These are phyloP conservation scores for Pseudocercospora macadamiae DNA, from an alignment of 2,329 filamentous ascomycete genomes.

Conservation along the genomic window DNA sequence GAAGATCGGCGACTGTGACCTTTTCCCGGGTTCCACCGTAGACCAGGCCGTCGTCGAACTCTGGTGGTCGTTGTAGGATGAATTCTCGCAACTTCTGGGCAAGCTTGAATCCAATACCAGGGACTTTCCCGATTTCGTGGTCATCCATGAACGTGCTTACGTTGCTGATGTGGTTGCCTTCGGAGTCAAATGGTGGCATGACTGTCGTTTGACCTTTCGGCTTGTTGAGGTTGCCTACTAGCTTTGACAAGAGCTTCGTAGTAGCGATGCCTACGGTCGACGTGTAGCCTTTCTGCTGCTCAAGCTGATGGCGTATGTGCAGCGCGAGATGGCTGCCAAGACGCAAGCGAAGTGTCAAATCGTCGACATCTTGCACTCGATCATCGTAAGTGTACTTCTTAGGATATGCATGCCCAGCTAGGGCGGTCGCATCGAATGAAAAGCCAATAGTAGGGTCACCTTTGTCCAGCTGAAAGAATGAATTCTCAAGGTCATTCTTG, in stretches of 20 bases:
- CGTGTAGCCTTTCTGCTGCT: slow-evolving; percentile 79
- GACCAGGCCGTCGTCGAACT: slow-evolving; percentile 49
- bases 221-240: slow-evolving; percentile 83
- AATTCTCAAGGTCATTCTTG: slow-evolving; percentile 61
- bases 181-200: slow-evolving; percentile 57
- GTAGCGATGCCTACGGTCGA: slow-evolving; percentile 86
- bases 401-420: slow-evolving; percentile 68
- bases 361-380: slow-evolving; percentile 11
- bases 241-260: slow-evolving; percentile 82
- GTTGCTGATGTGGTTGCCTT: slow-evolving; percentile 46
- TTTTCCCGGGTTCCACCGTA: slow-evolving; percentile 57
- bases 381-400: slow-evolving; percentile 19
- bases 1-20: slow-evolving; percentile 68
- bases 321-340: slow-evolving; percentile 81
- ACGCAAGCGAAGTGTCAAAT: slow-evolving; percentile 60
- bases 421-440: slow-evolving; percentile 68
- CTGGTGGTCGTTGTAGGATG: slow-evolving; percentile 53
- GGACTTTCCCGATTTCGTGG: slow-evolving; percentile 77
- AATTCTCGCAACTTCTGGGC: slow-evolving; percentile 67
- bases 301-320: slow-evolving; percentile 71
- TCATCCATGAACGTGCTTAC: slow-evolving; percentile 71
- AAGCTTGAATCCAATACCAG: slow-evolving; percentile 83
- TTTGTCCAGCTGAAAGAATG: slow-evolving; percentile 78
- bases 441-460: slow-evolving; percentile 81
- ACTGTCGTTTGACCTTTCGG: slow-evolving; percentile 85